Evolutionary conservation across 257 asterid species (phyloP).

Genomic region (Catharanthus roseus): DNA sequence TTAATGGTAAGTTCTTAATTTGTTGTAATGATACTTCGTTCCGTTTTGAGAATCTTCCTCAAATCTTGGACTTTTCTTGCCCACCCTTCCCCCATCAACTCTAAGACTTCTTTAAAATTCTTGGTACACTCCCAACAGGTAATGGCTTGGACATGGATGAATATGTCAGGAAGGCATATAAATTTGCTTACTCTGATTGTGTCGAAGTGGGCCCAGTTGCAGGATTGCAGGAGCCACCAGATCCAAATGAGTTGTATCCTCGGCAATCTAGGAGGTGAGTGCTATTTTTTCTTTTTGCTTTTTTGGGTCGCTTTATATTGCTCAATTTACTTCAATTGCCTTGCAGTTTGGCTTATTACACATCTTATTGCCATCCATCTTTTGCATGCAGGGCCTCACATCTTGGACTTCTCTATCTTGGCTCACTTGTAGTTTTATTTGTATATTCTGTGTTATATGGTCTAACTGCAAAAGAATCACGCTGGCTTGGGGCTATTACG

Average conservation of each 20-base stretch:
- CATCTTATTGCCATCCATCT: conserved; percentile 6
- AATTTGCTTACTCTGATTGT: conserved; percentile 93
- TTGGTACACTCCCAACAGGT: conserved; percentile 39
- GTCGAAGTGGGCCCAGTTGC: conserved; percentile 98
- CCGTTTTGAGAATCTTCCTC: conserved; percentile 6
- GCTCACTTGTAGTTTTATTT: conserved; percentile 80
- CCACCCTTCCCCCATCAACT: neutral
- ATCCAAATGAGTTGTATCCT: conserved; percentile 94
- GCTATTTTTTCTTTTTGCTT: neutral
- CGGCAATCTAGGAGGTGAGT: conserved; percentile 82
- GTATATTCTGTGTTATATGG: conserved; percentile 95
- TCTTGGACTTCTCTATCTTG: conserved; percentile 94
- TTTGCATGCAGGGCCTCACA: conserved; percentile 74
- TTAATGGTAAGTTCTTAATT: conserved; percentile 58
- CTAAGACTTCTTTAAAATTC: neutral
- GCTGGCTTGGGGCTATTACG: conserved; percentile 97
- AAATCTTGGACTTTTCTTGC: conserved; percentile 10
- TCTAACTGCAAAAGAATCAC: conserved; percentile 94
- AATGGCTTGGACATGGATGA: conserved; percentile 95
- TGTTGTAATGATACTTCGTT: neutral
- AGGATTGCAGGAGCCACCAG: conserved; percentile 94
- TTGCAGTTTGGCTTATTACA: neutral
- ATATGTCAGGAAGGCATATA: conserved; percentile 95
- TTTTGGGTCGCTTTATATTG: neutral
- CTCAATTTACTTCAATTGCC: neutral